A percentile compares a stretch with the other conserved stretches of the same genome.
phyloP scores from a whole-genome alignment of 1,284 basidiomycete species.

The Singerocomus inundabilis region DNA sequence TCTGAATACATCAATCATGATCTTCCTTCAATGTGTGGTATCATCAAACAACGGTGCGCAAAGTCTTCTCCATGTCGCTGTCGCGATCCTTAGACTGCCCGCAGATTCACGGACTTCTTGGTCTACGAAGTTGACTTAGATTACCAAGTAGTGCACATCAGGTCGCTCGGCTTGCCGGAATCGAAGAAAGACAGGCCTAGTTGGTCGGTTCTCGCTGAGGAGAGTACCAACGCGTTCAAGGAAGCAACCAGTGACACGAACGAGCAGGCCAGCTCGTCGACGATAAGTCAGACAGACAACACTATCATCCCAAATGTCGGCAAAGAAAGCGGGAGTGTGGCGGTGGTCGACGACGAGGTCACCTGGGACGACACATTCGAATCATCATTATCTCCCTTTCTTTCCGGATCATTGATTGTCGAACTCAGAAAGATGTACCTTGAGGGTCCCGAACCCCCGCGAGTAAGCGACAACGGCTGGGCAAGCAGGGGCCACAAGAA shows the following conservation, averaged over 20 bases:
- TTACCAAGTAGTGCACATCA: constrained; percentile 75
- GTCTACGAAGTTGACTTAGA: constrained; percentile 87
- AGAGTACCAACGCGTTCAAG: constrained; percentile 1
- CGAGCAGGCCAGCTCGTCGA: constrained; percentile 8
- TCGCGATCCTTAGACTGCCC: constrained; percentile 9
- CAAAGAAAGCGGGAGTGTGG: constrained; percentile 8
- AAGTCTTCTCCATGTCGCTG: constrained; percentile 1
- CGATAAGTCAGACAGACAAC: constrained; percentile 1
- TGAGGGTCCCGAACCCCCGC: constrained; percentile 72
- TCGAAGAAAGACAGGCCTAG: constrained; percentile 39
- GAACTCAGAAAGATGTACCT: constrained; percentile 70
- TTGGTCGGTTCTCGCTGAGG: constrained; percentile 11
- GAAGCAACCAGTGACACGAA: background rate
- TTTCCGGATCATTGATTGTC: constrained; percentile 60
- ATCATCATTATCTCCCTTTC: constrained; percentile 53
- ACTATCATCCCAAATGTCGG: background rate
- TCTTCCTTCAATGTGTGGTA: constrained; percentile 77
- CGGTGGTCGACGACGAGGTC: constrained; percentile 32
- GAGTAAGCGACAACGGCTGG: constrained; percentile 69
- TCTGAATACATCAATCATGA: constrained; percentile 79
- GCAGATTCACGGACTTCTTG: constrained; percentile 91
- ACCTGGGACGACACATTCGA: constrained; percentile 66
- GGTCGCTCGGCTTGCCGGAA: constrained; percentile 70
- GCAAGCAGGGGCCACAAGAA: constrained; percentile 44
- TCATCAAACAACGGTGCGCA: constrained; percentile 89